Evolutionary conservation across 768 basidiomycete genomes (phyloP), one percentile per base, ranked within the genome.

Genomic region (Phlegmacium glaucopus): DNA sequence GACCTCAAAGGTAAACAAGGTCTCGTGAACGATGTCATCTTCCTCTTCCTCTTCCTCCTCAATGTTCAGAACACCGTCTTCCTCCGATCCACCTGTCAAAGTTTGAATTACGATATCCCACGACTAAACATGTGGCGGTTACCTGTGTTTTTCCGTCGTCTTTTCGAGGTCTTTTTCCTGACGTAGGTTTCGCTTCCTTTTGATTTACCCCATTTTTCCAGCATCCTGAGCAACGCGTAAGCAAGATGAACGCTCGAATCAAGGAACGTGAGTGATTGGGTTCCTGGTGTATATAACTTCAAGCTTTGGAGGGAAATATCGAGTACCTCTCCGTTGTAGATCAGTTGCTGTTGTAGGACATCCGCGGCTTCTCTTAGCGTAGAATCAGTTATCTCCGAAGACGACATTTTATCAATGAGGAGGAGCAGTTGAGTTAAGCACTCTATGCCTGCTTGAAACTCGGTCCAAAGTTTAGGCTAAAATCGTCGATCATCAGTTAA

Each of bases 291-390:
- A 73, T 93, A 97, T 18, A 73, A 71, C 40, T 79, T 74, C 41
- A 98, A 65, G 45, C 88, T 85, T 18, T 87, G 85, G 37, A 94
- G 71, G 0, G 93, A 80, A 17, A 93, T 81, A 55, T 98, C 94
- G 45, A 98, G 82, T 13, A 94, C 84, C 53, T 97, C 93, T 28
- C 91, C 94, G 57, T 94, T 94, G 71, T 97, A 98, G 59, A 97
- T 87, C 18, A 99, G 72, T 63, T 96, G 91, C 53, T 92, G 83
- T 57, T 93, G 90, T 1, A 98, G 74, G 15, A 86, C 71, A 45
- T 82, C 82, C 41, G 94, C 88, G 18, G 87, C 85, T 29, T 95
- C 92, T 37, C 72, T 69, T 52, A 92, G 49, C 6, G 57, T 54
- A 12, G 74, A 62, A 37, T 83, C 78, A 37, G 58, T 58, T 35